Conservation (phyloP, 1,139 yeast genomes). For the Blastobotrys illinoisensis region DNA sequence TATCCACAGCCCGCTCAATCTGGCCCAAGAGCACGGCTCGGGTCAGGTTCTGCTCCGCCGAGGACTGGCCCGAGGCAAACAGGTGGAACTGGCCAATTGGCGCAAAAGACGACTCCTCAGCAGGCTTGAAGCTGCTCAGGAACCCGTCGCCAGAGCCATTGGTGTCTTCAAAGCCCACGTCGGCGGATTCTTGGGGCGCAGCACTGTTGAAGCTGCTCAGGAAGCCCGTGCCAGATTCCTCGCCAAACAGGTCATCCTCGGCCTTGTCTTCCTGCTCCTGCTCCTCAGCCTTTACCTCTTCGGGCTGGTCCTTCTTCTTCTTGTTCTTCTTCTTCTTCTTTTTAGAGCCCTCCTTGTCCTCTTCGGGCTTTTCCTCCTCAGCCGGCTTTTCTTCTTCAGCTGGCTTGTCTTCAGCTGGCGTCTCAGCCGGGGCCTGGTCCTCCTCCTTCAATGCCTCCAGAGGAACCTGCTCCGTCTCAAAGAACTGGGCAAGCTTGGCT, state of each 20-base stretch:
- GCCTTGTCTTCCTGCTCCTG: slow-evolving; percentile 20
- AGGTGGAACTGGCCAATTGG: slow-evolving; percentile 44
- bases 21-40: slow-evolving; percentile 60
- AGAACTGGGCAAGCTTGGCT: slow-evolving; percentile 26
- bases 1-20: slow-evolving; percentile 59
- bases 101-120: slow-evolving; percentile 30
- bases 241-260: slow-evolving; percentile 23
- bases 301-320: slow-evolving; percentile 8
- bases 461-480: slow-evolving; percentile 16
- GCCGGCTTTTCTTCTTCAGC: slow-evolving; percentile 13
- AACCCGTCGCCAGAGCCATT: neutral
- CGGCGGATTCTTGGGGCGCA: neutral
- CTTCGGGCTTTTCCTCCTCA: slow-evolving; percentile 25
- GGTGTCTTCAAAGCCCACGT: neutral
- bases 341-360: slow-evolving; percentile 21
- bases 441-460: slow-evolving; percentile 9
- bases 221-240: slow-evolving; percentile 6
- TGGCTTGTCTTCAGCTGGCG: neutral
- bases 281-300: slow-evolving; percentile 6
- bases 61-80: slow-evolving; percentile 35
- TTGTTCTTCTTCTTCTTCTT: slow-evolving; percentile 11
- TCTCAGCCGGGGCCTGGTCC: slow-evolving; percentile 14
- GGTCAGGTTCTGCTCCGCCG: slow-evolving; percentile 47
- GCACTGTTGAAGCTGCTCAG: neutral
- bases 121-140: slow-evolving; percentile 6